Conservation (phyloP, 768 basidiomycete species). For the Paxillus ammoniavirescens region DNA sequence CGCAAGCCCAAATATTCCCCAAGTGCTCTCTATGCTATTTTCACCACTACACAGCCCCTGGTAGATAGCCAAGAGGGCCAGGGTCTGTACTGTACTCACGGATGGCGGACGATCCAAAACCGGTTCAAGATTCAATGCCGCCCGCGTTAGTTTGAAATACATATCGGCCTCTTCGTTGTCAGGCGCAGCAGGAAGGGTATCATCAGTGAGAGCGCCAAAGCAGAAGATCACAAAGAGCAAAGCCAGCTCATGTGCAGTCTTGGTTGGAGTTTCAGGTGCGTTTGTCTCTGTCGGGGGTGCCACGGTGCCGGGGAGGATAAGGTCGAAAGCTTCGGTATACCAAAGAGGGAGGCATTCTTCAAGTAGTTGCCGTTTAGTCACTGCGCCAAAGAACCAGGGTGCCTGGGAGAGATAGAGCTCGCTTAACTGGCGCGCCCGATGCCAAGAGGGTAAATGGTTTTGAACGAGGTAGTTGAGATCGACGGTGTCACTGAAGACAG, state of each 20-base stretch:
- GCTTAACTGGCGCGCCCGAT: slow-evolving; percentile 55
- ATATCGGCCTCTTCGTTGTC: slow-evolving; percentile 52
- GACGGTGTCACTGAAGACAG: slow-evolving; percentile 31
- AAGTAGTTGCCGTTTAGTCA: slow-evolving; percentile 59
- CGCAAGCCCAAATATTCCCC: slow-evolving; percentile 64
- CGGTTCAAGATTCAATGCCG: slow-evolving; percentile 63
- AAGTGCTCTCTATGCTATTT: slow-evolving; percentile 67
- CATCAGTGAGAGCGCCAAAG: slow-evolving; percentile 60
- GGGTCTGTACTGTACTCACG: slow-evolving; percentile 66
- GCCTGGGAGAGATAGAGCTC: slow-evolving; percentile 77
- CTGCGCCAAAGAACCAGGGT: slow-evolving; percentile 77
- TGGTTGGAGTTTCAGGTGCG: slow-evolving; percentile 13
- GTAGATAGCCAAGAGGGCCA: slow-evolving; percentile 69
- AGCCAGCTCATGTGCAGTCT: slow-evolving; percentile 58
- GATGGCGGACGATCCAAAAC: slow-evolving; percentile 69
- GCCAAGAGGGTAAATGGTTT: slow-evolving; percentile 56
- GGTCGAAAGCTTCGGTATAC: slow-evolving; percentile 50
- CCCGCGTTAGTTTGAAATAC: slow-evolving; percentile 61
- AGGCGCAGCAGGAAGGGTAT: slow-evolving; percentile 48
- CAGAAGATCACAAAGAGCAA: slow-evolving; percentile 61
- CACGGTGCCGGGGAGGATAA: slow-evolving; percentile 23
- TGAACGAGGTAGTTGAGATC: slow-evolving; percentile 47
- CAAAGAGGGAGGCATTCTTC: slow-evolving; percentile 66
- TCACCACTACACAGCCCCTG: slow-evolving; percentile 66
- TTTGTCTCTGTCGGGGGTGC: slow-evolving; percentile 14